Percentiles rank a stretch among this genome's conserved stretches.
These are phyloP conservation scores for Yamadazyma friedrichii DNA, from an alignment of 1,139 yeast genomes.

Conservation along the genomic window DNA sequence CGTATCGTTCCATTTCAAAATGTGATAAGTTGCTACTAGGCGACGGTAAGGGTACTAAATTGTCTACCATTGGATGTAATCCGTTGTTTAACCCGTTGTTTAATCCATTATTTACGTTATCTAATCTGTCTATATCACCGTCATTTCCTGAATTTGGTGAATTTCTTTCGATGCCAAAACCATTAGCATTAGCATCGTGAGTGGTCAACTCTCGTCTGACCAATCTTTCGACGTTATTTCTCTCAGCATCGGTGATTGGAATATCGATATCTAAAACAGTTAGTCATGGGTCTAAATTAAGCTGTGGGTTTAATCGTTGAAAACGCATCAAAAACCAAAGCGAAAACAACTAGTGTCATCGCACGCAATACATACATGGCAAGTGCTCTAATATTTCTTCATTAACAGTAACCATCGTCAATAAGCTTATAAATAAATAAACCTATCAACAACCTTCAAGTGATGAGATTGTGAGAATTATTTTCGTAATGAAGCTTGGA, in stretches of 20 bases:
- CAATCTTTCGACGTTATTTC: conserved; percentile 34
- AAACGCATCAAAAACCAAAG: not conserved
- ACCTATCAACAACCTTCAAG: too few species aligned
- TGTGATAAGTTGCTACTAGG: conserved; percentile 15
- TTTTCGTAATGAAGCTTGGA: too few species aligned
- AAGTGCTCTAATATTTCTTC: conserved; percentile 33
- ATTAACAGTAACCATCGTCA: conserved; percentile 15
- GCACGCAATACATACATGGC: conserved; percentile 24
- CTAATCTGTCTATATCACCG: too few species aligned
- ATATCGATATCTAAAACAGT: conserved; percentile 22
- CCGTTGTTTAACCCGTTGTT: too few species aligned
- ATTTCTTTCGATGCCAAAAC: too few species aligned
- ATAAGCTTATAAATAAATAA: not conserved
- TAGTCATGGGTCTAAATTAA: conserved; percentile 3
- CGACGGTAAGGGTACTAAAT: conserved; percentile 24
- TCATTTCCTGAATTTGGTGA: too few species aligned
- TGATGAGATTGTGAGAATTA: too few species aligned
- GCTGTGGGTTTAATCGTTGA: too few species aligned
- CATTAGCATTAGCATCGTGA: conserved; percentile 1
- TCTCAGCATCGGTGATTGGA: conserved; percentile 30
- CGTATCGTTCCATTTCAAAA: conserved; percentile 30
- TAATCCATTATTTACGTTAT: not conserved
- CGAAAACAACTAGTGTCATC: too few species aligned
- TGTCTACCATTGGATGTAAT: conserved; percentile 31
- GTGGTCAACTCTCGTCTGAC: conserved; percentile 27